A percentile compares a stretch with the other conserved stretches of the same genome.
These are phyloP conservation scores for Sporisorium scitamineum DNA, from an alignment of 1,284 basidiomycete genomes.

Conservation along the genomic window DNA sequence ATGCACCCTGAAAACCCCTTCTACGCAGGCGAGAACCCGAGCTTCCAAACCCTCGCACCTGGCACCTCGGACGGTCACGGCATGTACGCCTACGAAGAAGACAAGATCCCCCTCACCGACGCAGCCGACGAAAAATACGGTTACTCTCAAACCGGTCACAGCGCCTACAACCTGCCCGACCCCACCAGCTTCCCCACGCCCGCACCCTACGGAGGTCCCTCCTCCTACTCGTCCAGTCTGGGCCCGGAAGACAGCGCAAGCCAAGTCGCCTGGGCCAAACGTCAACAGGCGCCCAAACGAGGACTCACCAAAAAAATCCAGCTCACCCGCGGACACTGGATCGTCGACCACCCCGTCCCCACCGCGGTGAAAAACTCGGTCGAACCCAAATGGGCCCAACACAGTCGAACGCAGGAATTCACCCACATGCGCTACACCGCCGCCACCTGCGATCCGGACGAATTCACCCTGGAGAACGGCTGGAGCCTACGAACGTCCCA, in stretches of 20 bases:
- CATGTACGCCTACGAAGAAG: conserved; percentile 49
- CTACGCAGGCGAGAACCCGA: conserved; percentile 46
- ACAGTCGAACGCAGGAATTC: conserved; percentile 75
- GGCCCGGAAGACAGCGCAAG: conserved; percentile 55
- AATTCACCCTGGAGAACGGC: conserved; percentile 80
- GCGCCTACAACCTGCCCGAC: conserved; percentile 28
- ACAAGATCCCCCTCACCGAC: conserved; percentile 55
- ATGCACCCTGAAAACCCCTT: conserved; percentile 46
- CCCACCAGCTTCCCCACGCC: conserved; percentile 33
- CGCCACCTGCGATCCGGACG: conserved; percentile 93
- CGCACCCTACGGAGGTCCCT: conserved; percentile 38
- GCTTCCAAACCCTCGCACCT: conserved; percentile 34
- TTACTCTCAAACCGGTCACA: conserved; percentile 14
- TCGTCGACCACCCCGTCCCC: conserved; percentile 77
- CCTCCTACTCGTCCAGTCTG: conserved; percentile 38
- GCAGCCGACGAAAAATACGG: conserved; percentile 49
- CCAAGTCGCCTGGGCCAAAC: conserved; percentile 65
- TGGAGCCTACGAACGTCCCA: conserved; percentile 81
- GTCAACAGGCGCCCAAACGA: conserved; percentile 69
- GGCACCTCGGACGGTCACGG: conserved; percentile 40
- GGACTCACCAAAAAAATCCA: conserved; percentile 81
- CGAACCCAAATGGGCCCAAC: conserved; percentile 78
- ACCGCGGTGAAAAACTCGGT: conserved; percentile 86
- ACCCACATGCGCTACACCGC: conserved; percentile 84
- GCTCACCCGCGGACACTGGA: conserved; percentile 77